A percentile compares a stretch with the other conserved stretches of the same genome.
These are phyloP conservation scores for Ophiostoma australiae DNA, from an alignment of 2,329 filamentous ascomycete genomes.

Conservation along the genomic window DNA sequence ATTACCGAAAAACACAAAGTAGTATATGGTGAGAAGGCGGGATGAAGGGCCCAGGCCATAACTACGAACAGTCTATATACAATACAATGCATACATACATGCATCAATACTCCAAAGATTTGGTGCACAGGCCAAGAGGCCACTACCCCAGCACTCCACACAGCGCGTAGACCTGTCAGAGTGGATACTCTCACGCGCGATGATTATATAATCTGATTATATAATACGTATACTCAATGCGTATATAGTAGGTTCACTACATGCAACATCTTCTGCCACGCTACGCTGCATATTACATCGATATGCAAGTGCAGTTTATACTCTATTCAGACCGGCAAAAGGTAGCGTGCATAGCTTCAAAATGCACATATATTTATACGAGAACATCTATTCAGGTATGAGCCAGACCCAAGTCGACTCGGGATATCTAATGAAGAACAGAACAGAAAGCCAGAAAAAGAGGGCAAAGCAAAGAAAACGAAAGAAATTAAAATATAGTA, in stretches of 20 bases:
- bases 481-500: background rate
- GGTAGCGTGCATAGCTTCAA: background rate
- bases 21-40: background rate
- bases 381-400: background rate
- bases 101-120: background rate
- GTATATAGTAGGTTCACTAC: no score
- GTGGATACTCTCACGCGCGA: background rate
- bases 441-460: background rate
- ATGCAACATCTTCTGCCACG: background rate
- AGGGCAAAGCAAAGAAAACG: background rate
- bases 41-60: background rate
- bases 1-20: background rate
- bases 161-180: background rate
- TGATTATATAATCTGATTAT: background rate
- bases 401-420: slow-evolving; percentile 3
- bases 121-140: slow-evolving; percentile 1
- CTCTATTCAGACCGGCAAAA: background rate
- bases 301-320: background rate
- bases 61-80: no score
- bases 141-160: background rate
- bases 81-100: no score
- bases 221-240: background rate
- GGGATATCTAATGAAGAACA: background rate
- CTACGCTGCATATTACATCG: background rate
- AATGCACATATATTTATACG: background rate